Evolutionary conservation across 306 rosid genomes (phyloP).

Genomic region (Lathyrus oleraceus): DNA sequence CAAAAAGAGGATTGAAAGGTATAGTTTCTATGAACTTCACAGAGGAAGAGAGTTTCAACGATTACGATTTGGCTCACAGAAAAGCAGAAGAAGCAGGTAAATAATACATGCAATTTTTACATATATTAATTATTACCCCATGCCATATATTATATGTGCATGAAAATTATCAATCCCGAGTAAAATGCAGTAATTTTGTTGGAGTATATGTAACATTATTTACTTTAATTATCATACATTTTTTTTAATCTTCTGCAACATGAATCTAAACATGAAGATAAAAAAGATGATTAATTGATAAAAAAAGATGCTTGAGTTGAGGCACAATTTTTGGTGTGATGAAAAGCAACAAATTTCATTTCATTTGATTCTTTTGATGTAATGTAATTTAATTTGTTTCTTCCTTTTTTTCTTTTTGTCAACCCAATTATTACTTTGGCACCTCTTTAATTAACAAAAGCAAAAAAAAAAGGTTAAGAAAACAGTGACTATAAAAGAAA

Average conservation of each 20-base stretch:
- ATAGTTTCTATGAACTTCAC: conserved; percentile 44
- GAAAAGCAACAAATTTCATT: conserved; percentile 31
- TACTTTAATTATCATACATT: background rate
- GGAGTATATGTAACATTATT: background rate
- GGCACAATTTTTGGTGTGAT: conserved; percentile 35
- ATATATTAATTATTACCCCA: background rate
- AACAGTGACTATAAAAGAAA: conserved; percentile 17
- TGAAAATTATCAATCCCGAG: background rate
- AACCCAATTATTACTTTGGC: conserved; percentile 39
- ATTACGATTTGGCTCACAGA: conserved; percentile 88
- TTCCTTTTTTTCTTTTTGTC: conserved; percentile 37
- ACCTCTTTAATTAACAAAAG: conserved; percentile 46
- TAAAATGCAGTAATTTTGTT: background rate
- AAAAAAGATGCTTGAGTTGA: conserved; percentile 34
- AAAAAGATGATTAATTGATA: conserved; percentile 16
- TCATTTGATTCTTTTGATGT: conserved; percentile 33
- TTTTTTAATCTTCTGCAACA: background rate
- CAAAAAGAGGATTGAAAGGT: conserved; percentile 89
- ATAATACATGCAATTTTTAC: background rate
- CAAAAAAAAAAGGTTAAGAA: conserved; percentile 21
- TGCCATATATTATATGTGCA: background rate
- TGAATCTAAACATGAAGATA: background rate
- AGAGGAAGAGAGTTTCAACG: conserved; percentile 78
- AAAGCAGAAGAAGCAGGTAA: conserved; percentile 99
- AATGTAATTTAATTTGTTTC: conserved; percentile 27